Base-by-base conservation (phyloP, 345 rosid species). In the Sapria himalayana region DNA sequence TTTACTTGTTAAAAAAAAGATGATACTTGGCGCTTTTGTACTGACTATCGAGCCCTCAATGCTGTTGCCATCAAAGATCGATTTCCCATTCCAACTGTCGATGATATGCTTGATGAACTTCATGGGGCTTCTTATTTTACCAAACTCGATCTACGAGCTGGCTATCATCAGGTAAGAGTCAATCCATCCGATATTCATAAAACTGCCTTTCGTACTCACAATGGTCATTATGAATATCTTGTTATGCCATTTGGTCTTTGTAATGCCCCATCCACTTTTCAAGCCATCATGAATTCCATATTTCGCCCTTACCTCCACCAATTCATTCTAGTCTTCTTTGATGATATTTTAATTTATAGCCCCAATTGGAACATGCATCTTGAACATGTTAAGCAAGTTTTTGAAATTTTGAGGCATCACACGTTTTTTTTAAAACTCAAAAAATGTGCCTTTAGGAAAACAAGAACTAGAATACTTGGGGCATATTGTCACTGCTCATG, bases 191-290 rank as follows among this genome's bases (percentile, higher is more conserved):
- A 39, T n/a, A 9, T 39, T 19, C 25, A 39, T 8, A 39, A 39
- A 20, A 39, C 7, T 3, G 16, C 43, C 4, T 39, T 39, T 8
- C 10, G 43, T 3, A 39, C 27, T 1, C 27, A 39, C 14, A 22
- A 39, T 17, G 43, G 43, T 4, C 43, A 39, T 9, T 39, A 39
- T n/a, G 29, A 39, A 21, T 39, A 19, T 39, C 15, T 39, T 10
- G 43, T 39, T 8, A 39, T 39, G 43, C n/a, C n/a, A n/a, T n/a
- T n/a, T n/a, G n/a, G n/a, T n/a, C n/a, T n/a, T n/a, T n/a, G n/a
- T n/a, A n/a, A n/a, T n/a, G n/a, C n/a, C n/a, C n/a, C n/a, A n/a
- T n/a, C n/a, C n/a, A n/a, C n/a, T n/a, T n/a, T n/a, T n/a, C n/a
- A n/a, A n/a, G n/a, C n/a, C n/a, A n/a, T n/a, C n/a, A n/a, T n/a